Evolutionary conservation across 805 yeast genomes (phyloP), one percentile per base, ranked within the genome.

Genomic region (Starmerella bacillaris): DNA sequence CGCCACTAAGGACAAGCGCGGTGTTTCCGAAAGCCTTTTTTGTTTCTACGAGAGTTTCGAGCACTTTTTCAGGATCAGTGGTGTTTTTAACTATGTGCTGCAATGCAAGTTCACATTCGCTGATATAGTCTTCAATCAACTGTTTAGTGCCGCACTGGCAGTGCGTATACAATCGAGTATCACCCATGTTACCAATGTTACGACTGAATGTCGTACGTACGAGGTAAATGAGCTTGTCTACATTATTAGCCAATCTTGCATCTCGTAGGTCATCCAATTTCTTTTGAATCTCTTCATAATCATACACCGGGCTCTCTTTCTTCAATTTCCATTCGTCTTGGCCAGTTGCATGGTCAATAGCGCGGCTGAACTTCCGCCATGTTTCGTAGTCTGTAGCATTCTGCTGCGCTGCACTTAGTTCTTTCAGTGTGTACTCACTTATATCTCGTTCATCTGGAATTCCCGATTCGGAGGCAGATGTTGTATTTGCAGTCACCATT

Each of bases 1-100:
- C 99, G 2, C 99, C 99, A 32, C 92, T 76, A 36, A 89, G 64
- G n/a, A 92, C 82, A 19, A 89, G 60, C 0, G 96, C 98, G 0
- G 96, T 84, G 37, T 94, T 65, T 1, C 99, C 99, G 34, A 79
- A 79, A 48, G 84, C 82, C 53, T 78, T 78, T 40, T 94, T 64
- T 0, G 95, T 79, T 51, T 86, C 93, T 27, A 78, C 69, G 22
- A 86, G 60, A 67, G 79, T 78, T 2, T 78, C 78, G 37, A 86
- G 58, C 12, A 79, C 61, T 47, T 78, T 74, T 9, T 69, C 54
- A 40, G 75, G 83, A 51, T 78, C 86, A 8, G 18, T 9, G 20
- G 40, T 33, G 16, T 31, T 30, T 8, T 37, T 41, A 38, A 48
- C 41, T 34, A 63, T 43, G 26, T 51, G 46, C 34, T 56, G 53